phyloP scores from a whole-genome alignment of 2,329 filamentous ascomycete genomes.

The Mariannaea elegans region DNA sequence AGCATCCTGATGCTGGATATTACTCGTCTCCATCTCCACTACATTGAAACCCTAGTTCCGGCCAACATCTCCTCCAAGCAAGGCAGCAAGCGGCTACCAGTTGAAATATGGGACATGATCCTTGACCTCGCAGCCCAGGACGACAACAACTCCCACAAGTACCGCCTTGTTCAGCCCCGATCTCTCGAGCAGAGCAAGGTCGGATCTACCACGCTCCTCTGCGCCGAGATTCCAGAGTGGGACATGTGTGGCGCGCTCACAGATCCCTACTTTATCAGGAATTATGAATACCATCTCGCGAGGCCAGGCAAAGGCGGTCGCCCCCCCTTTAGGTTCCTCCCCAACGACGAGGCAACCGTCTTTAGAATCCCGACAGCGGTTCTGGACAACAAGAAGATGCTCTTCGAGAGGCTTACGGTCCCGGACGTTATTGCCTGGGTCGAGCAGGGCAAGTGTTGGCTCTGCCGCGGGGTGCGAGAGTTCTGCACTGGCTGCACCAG shows the following conservation, averaged over 20 bases:
- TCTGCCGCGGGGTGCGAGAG: not conserved
- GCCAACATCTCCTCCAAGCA: slow-evolving; percentile 8
- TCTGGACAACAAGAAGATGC: not conserved
- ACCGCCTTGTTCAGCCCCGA: slow-evolving; percentile 7
- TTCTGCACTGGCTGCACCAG: slow-evolving; percentile 1
- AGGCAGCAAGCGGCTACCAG: not conserved
- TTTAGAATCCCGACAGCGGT: not conserved
- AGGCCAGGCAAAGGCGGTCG: not conserved
- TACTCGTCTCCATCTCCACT: not conserved
- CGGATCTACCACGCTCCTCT: not conserved
- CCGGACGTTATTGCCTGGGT: slow-evolving; percentile 7
- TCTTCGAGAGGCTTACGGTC: slow-evolving; percentile 9
- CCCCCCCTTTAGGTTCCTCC: not conserved
- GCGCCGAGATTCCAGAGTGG: not conserved
- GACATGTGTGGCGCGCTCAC: not conserved
- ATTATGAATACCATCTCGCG: slow-evolving; percentile 3
- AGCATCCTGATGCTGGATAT: slow-evolving; percentile 6
- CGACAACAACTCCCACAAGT: not conserved
- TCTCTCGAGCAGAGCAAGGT: slow-evolving; percentile 1
- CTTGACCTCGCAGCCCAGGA: not conserved
- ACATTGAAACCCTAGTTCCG: not conserved
- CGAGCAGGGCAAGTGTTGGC: not conserved
- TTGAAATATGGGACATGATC: slow-evolving; percentile 8
- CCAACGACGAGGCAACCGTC: not conserved
- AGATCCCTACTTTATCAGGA: not conserved